Evolutionary conservation across 2,329 filamentous ascomycete species (phyloP).

Genomic region (Piedraia hortae): DNA sequence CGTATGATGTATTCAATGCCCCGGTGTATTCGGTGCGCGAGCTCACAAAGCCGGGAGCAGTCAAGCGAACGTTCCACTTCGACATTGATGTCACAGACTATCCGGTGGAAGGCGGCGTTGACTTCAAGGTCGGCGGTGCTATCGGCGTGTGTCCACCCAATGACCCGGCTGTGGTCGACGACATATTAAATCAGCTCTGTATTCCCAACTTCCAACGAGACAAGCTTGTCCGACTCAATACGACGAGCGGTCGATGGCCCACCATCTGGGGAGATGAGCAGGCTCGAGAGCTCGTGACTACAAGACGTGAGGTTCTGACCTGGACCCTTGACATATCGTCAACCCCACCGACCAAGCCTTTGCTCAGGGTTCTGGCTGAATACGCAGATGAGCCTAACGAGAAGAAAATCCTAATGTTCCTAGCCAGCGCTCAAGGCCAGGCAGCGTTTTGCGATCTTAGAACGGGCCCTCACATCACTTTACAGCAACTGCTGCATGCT

Average conservation of each 20-base stretch:
- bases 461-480: constrained; percentile 57
- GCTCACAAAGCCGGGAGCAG: constrained; percentile 62
- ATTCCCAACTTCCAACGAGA: constrained; percentile 62
- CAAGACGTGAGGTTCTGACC: constrained; percentile 67
- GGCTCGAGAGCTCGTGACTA: constrained; percentile 64
- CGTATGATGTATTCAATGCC: constrained; percentile 77
- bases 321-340: constrained; percentile 93
- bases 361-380: constrained; percentile 67
- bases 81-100: constrained; percentile 93
- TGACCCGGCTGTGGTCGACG: constrained; percentile 45
- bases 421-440: constrained; percentile 75
- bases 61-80: constrained; percentile 94
- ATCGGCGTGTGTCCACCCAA: constrained; percentile 87
- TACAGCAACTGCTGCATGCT: constrained; percentile 64
- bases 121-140: constrained; percentile 90
- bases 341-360: constrained; percentile 63
- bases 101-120: constrained; percentile 52
- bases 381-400: constrained; percentile 55
- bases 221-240: constrained; percentile 55
- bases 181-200: constrained; percentile 55
- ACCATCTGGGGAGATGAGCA: constrained; percentile 92
- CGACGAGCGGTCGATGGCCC: constrained; percentile 64
- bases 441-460: constrained; percentile 78
- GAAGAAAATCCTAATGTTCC: constrained; percentile 63
- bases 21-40: constrained; percentile 62